These are phyloP conservation scores for Nepenthes gracilis DNA, from an alignment of 148 eudicot genomes.

Conservation along the genomic window DNA sequence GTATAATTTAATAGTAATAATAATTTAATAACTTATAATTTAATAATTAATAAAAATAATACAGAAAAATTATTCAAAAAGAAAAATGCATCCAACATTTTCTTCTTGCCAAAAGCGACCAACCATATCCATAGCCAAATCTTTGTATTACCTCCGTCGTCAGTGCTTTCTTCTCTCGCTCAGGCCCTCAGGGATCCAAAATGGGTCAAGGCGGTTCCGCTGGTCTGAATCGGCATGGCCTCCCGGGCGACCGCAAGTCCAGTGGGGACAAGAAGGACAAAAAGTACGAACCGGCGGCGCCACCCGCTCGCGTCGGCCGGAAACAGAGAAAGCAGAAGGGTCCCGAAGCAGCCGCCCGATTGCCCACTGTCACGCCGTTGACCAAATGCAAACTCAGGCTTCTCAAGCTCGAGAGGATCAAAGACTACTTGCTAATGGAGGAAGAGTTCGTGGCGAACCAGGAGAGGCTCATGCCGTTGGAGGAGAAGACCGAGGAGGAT, in stretches of 20 bases:
- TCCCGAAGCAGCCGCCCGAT: constrained; percentile 2
- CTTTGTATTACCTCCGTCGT: no score
- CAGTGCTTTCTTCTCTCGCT: no score
- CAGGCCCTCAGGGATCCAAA: not conserved
- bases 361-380: constrained; percentile 1
- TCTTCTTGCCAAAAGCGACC: no score
- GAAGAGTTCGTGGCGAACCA: constrained; percentile 4
- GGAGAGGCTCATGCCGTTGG: constrained; percentile 3
- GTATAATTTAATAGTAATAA: no score
- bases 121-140: no score
- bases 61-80: no score
- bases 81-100: no score
- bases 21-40: no score
- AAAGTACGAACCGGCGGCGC: constrained; percentile 1
- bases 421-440: constrained; percentile 2
- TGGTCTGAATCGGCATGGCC: not conserved
- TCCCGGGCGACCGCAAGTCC: not conserved
- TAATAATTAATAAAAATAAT: no score
- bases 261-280: constrained; percentile 3
- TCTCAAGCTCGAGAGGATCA: not conserved
- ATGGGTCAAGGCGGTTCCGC: not conserved
- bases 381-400: constrained; percentile 1
- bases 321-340: constrained; percentile 4
- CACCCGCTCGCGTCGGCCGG: constrained; percentile 4
- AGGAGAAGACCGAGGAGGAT: constrained; percentile 4